phyloP scores from a whole-genome alignment of 2,329 filamentous ascomycete genomes.

The Ophiostoma sp. region DNA sequence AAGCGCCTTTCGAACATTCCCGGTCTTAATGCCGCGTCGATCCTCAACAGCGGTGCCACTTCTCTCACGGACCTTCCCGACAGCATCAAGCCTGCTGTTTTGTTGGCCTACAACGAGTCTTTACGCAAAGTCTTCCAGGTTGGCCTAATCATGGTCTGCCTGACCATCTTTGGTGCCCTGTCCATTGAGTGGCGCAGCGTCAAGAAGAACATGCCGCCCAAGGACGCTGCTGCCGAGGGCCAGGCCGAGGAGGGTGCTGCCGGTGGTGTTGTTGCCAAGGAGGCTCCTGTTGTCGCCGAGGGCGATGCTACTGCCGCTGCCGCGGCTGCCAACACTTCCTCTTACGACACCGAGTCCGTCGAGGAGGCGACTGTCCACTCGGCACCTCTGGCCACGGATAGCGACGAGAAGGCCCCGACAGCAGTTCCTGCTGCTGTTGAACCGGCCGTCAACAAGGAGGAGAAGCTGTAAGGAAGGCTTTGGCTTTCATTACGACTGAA shows the following conservation, averaged over 20 bases:
- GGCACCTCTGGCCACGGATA: background rate
- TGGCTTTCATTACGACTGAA: background rate
- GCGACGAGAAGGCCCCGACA: background rate
- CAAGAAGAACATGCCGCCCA: constrained; percentile 37
- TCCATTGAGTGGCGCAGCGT: constrained; percentile 61
- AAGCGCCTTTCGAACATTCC: constrained; percentile 37
- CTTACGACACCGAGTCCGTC: background rate
- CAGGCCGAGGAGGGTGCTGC: constrained; percentile 19
- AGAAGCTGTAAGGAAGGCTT: background rate
- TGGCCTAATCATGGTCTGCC: constrained; percentile 52
- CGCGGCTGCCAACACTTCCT: background rate
- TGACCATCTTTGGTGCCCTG: constrained; percentile 56
- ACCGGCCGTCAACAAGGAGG: background rate
- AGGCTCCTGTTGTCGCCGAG: background rate
- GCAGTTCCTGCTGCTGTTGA: background rate
- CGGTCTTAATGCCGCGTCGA: constrained; percentile 31
- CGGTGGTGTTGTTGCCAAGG: background rate
- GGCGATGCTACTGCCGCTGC: background rate
- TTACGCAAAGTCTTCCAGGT: constrained; percentile 62
- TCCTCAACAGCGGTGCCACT: constrained; percentile 32
- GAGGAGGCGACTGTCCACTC: background rate
- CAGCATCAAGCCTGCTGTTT: constrained; percentile 27
- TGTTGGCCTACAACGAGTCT: constrained; percentile 59
- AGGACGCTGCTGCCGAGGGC: constrained; percentile 30
- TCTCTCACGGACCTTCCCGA: constrained; percentile 32